Evolutionary conservation across 2,329 filamentous ascomycete genomes (phyloP).

Genomic region (Apiospora malaysiana): DNA sequence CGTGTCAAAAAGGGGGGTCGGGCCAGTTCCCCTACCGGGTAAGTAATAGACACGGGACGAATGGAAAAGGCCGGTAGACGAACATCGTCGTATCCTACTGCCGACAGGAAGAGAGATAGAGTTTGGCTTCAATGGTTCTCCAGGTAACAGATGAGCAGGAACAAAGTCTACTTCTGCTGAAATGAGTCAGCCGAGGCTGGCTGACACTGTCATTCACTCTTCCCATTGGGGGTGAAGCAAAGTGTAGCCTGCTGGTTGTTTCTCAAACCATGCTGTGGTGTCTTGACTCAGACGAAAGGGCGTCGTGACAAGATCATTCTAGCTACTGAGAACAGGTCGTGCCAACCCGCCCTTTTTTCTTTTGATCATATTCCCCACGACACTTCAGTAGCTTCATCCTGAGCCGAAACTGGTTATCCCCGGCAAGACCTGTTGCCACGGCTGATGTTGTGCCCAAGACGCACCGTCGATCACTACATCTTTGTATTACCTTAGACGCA

Average conservation of each 20-base stretch:
- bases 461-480: slow-evolving; percentile 3
- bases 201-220: neutral
- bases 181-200: neutral
- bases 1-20: slow-evolving; percentile 8
- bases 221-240: neutral
- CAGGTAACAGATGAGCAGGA: neutral
- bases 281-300: neutral
- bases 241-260: neutral
- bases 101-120: too few relatives aligned
- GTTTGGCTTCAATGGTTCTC: neutral
- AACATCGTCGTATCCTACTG: too few relatives aligned
- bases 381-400: neutral
- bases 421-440: neutral
- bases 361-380: neutral
- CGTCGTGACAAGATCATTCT: neutral
- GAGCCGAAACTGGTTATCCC: neutral
- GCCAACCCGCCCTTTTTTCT: neutral
- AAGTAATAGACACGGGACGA: slow-evolving; percentile 1
- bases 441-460: neutral
- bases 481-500: neutral
- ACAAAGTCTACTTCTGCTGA: neutral
- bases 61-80: neutral
- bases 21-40: neutral
- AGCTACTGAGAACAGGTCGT: neutral
- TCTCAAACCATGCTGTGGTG: neutral